Evolutionary conservation across 1,284 basidiomycete species (phyloP), one percentile per base, ranked within the genome.

Genomic region (Macrocybe sp.): DNA sequence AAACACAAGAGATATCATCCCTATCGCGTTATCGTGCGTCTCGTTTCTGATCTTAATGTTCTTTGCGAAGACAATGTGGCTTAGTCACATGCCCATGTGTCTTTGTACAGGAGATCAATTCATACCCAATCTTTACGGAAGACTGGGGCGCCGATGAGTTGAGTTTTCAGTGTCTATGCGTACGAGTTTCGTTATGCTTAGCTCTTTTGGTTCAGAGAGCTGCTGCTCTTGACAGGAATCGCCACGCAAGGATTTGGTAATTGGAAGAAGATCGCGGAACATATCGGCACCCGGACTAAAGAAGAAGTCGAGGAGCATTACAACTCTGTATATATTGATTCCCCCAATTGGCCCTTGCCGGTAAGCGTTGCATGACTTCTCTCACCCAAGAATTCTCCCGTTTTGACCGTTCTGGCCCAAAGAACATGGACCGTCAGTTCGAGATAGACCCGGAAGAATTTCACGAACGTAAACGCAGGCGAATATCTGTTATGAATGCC

Each of bases 101-200:
- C 36, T 11, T 47, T 37, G 11, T 46, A 16, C 64, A 97, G 91
- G 94, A 97, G 72, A 81, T 97, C 59, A 91, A 96, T 63, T 92
- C 93, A 6, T 93, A 96, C 64, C 96, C 96, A 4, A 97, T 99
- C 60, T 97, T 97, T 60, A 81, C 84, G 9, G 84, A 89, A 52
- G 93, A 97, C 63, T 99, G 96, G 96, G 96, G 95, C 33, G 97
- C 95, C 7, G 96, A 99, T 68, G 96, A 99, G 87, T 92, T 31
- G 3, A 3, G 37, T 33, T 32, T 30, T 29, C 6, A 10, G 32
- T 29, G 3, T 33, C 37, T 0, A 22, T 22, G 22, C 22, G 4
- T 22, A 22, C 22, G 22, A 22, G 22, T 22, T 11, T n/a, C 4
- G n/a, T 10, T 29, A 30, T 8, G 10, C 12, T 41, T 7, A 8